These are phyloP conservation scores for Aspergillus phoenicis DNA, from an alignment of 2,329 filamentous ascomycete genomes.

Conservation along the genomic window DNA sequence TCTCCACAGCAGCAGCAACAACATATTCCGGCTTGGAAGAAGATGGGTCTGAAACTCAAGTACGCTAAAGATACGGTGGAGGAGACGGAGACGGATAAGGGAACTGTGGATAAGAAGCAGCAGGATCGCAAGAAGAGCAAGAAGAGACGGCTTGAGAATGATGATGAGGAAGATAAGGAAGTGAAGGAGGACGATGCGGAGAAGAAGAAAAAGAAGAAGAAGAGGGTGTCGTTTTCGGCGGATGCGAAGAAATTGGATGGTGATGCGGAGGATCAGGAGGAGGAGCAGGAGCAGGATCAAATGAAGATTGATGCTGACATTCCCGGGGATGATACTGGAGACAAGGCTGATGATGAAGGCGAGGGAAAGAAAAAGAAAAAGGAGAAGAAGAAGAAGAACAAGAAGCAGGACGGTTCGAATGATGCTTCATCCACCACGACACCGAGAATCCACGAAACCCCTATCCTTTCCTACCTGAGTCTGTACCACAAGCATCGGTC, in stretches of 20 bases:
- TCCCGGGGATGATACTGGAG: neutral
- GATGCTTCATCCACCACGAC: conserved; percentile 14
- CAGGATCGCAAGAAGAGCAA: conserved; percentile 13
- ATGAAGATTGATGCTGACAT: neutral
- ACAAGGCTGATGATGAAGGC: conserved; percentile 9
- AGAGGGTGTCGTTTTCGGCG: conserved; percentile 66
- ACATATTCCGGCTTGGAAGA: conserved; percentile 60
- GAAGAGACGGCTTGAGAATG: conserved; percentile 23
- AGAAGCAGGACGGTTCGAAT: conserved; percentile 27
- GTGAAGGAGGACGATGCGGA: conserved; percentile 17
- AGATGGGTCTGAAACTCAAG: conserved; percentile 63
- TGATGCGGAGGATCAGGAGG: conserved; percentile 40
- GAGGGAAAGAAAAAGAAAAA: conserved; percentile 28
- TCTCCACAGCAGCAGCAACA: neutral
- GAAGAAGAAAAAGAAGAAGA: conserved; percentile 37
- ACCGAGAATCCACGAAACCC: conserved; percentile 38
- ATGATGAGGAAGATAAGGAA: conserved; percentile 14
- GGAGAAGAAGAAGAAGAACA: conserved; percentile 31
- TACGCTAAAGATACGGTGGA: conserved; percentile 44
- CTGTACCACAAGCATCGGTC: conserved; percentile 71
- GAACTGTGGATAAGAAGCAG: conserved; percentile 1
- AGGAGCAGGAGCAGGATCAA: conserved; percentile 1
- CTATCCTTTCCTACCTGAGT: conserved; percentile 74
- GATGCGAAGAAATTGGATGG: conserved; percentile 64
- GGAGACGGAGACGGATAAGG: neutral